Base-by-base conservation (phyloP, 106 monocot species). In the Dendrobium nobile region DNA sequence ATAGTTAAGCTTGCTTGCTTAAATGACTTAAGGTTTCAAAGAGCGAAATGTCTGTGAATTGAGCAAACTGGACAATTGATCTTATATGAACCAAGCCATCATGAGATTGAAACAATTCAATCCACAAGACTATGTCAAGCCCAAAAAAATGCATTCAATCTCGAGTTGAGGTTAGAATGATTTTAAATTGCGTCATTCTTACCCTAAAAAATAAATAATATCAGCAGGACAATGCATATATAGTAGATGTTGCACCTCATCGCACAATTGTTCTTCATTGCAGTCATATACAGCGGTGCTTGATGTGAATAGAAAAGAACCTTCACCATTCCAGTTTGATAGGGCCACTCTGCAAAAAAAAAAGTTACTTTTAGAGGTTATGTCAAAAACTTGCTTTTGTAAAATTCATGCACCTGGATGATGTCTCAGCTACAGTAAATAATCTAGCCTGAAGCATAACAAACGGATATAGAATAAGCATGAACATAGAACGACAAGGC, bases 221-320 rank as follows among this genome's bases (percentile, higher is more conserved):
- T 73, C 19, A 77, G 22, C 9, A 68, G n/a, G 51, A 6, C n/a
- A 81, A 61, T 72, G 47, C 17, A 72, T 73, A 59, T 61, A 83
- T 37, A 33, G 70, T 4, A 37, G 64, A 65, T 79, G 31, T 75
- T 83, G 81, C 70, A 95, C 97, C 97, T 98, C 97, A 79, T 91
- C 54, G 20, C 92, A 98, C 5, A 77, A 67, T 44, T 83, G 89
- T 85, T 95, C 92, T 65, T 98, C 82, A 75, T 54, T 85, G 83
- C 85, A 85, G 73, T 98, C 92, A 84, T 89, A 98, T 41, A 81
- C 82, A 79, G 92, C 97, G 55, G 94, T 85, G 85, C 97, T 98
- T 42, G 94, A 98, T 75, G 97, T 98, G 77, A 98, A 98, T 37
- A 98, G 43, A 77, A 98, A 94, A 79, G 90, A 91, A 45, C 97